Base-by-base conservation (phyloP, 345 rosid species). In the Odontarrhena argentea region DNA sequence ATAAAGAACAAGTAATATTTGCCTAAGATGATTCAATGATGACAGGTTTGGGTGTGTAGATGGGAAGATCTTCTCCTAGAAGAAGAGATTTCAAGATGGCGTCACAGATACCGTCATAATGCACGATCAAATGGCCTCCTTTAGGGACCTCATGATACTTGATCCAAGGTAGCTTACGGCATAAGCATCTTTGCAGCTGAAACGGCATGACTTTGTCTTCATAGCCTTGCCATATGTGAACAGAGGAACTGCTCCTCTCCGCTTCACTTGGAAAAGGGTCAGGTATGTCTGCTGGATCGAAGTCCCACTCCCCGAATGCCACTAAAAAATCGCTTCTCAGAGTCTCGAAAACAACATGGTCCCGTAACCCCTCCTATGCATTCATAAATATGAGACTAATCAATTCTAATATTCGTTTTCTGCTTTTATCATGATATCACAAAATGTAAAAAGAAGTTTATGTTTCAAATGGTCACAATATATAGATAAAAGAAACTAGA, bases 51-150 rank as follows among this genome's bases (percentile, higher is more conserved):
- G 85, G 70, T 76, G 55, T 80, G 65, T 77, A 80, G 53, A 74
- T 46, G 28, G 70, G 76, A 9, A 79, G 81, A 55, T 84, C 91
- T 74, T 87, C 89, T 62, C 93, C 85, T 50, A 86, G 72, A 70
- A 93, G 73, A 67, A 90, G 83, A 2, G 96, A 75, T 63, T 76
- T 83, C 66, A 87, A 58, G 50, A 93, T 84, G 35, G 87, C 76
- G 34, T 90, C 96, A 32, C 96, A 79, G 1, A 89, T 48, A 1
- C 94, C 97, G 3, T 55, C 77, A 53, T 93, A 86, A 62, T 89
- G 96, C 49, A 93, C 86, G 34, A 90, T 83, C 68, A 93, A 65
- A 68, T 93, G 98, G 8, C 98, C 98, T 28, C 98, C 98, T 34
- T 80, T 85, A 43, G 86, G 81, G 30, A 93, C 84, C 74, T 93